Conservation (phyloP, 2,329 filamentous ascomycete genomes). For the Hirsutella rhossiliensis region DNA sequence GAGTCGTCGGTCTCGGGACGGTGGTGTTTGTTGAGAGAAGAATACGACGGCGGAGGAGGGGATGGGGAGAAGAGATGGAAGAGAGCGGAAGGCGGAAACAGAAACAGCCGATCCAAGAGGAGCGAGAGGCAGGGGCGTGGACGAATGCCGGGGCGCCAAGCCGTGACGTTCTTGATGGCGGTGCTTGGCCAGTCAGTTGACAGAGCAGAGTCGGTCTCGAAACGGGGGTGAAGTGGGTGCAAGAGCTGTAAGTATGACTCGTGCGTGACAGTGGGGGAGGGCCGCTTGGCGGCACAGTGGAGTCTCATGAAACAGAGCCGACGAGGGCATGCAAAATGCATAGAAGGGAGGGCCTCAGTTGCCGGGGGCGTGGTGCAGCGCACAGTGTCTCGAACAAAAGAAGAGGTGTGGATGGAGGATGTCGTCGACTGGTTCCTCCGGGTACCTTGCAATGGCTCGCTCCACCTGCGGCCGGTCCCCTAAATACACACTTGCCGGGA, state of each 20-base stretch:
- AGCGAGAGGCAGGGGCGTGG: too few species aligned
- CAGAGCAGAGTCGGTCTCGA: too few species aligned
- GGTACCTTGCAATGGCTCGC: not conserved
- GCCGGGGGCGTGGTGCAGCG: constrained; percentile 14
- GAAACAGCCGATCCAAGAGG: too few species aligned
- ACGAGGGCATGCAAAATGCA: not conserved
- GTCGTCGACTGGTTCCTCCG: not conserved
- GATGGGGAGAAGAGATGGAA: too few species aligned
- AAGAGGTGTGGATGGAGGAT: constrained; percentile 1
- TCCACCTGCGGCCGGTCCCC: not conserved
- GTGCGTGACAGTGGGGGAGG: not conserved
- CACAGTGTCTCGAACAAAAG: constrained; percentile 20
- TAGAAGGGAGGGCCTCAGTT: constrained; percentile 7
- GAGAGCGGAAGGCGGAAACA: too few species aligned
- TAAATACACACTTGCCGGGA: too few species aligned
- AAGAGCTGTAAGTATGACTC: not conserved
- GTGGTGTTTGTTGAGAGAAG: too few species aligned
- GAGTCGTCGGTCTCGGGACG: too few species aligned
- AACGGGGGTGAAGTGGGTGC: not conserved
- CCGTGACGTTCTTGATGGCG: too few species aligned
- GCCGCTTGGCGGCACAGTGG: not conserved
- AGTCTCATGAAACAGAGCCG: constrained; percentile 3
- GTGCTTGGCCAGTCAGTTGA: too few species aligned
- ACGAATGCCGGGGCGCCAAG: too few species aligned
- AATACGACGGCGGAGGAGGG: too few species aligned